These are phyloP conservation scores for Emericellopsis cladophorae DNA, from an alignment of 2,329 filamentous ascomycete species.

Conservation along the genomic window DNA sequence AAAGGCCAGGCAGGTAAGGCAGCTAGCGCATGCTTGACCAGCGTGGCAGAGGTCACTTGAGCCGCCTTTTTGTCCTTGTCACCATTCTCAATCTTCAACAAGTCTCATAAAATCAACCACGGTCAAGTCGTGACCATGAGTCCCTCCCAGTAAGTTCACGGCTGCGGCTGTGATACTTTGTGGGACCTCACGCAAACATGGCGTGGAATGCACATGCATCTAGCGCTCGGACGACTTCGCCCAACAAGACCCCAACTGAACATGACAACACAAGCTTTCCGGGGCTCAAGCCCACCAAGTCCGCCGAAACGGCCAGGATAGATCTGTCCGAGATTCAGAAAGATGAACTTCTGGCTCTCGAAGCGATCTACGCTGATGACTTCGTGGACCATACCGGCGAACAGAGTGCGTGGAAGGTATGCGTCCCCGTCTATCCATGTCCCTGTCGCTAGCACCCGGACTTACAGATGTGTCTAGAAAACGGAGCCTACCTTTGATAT, in stretches of 20 bases:
- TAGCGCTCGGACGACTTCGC: constrained; percentile 34
- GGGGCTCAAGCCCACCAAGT: constrained; percentile 31
- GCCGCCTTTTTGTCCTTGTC: not conserved
- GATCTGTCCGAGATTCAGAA: constrained; percentile 77
- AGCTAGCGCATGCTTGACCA: not conserved
- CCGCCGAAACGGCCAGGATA: constrained; percentile 30
- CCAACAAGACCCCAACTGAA: constrained; percentile 20
- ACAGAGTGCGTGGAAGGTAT: constrained; percentile 75
- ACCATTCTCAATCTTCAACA: not conserved
- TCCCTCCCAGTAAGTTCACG: constrained; percentile 34
- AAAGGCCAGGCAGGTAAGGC: not conserved
- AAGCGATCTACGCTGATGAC: constrained; percentile 83
- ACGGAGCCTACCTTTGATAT: constrained; percentile 76
- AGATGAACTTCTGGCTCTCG: constrained; percentile 75
- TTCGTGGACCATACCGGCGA: constrained; percentile 62
- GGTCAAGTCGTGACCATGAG: constrained; percentile 22
- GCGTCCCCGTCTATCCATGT: constrained; percentile 5
- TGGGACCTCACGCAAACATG: constrained; percentile 27
- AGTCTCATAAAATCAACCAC: not conserved
- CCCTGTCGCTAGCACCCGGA: too few relatives aligned
- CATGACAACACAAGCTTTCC: constrained; percentile 38
- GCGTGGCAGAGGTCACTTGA: too few relatives aligned
- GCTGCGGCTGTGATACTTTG: constrained; percentile 39
- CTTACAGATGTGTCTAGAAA: constrained; percentile 35
- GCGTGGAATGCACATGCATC: constrained; percentile 35